phyloP scores from a whole-genome alignment of 1,139 yeast species.

The Blastobotrys proliferans region DNA sequence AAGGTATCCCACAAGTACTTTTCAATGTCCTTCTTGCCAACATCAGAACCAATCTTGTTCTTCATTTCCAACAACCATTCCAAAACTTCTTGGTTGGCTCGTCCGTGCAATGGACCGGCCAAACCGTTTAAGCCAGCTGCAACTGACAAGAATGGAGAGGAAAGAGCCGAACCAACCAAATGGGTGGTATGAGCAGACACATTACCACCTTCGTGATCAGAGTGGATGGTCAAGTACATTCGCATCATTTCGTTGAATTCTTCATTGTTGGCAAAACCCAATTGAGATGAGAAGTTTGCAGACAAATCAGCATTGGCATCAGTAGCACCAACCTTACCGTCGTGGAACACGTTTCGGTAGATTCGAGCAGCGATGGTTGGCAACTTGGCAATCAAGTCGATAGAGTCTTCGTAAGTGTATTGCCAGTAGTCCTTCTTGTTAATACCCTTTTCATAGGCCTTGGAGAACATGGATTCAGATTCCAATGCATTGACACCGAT shows the following conservation, averaged over 20 bases:
- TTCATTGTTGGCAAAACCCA: slow-evolving; percentile 76
- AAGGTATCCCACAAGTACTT: slow-evolving; percentile 88
- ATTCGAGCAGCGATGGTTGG: slow-evolving; percentile 64
- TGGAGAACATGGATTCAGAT: slow-evolving; percentile 55
- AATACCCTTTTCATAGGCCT: slow-evolving; percentile 66
- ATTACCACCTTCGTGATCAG: slow-evolving; percentile 98
- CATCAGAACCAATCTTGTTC: slow-evolving; percentile 71
- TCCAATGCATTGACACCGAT: slow-evolving; percentile 64
- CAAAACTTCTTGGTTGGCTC: slow-evolving; percentile 97
- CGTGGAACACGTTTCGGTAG: slow-evolving; percentile 64
- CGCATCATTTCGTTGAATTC: slow-evolving; percentile 91
- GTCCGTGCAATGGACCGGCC: slow-evolving; percentile 98
- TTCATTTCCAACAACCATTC: slow-evolving; percentile 90
- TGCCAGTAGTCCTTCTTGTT: slow-evolving; percentile 67
- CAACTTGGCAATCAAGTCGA: slow-evolving; percentile 61
- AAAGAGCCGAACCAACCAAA: slow-evolving; percentile 91
- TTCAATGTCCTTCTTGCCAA: slow-evolving; percentile 67
- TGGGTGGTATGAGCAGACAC: slow-evolving; percentile 98
- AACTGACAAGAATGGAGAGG: slow-evolving; percentile 87
- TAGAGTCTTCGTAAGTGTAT: slow-evolving; percentile 60
- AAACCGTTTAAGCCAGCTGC: slow-evolving; percentile 96
- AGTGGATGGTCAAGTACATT: slow-evolving; percentile 92
- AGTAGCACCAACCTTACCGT: slow-evolving; percentile 74
- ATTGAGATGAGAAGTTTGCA: slow-evolving; percentile 81
- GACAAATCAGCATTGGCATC: slow-evolving; percentile 83